Evolutionary conservation across 345 rosid genomes (phyloP).

Genomic region (Salix purpurea): DNA sequence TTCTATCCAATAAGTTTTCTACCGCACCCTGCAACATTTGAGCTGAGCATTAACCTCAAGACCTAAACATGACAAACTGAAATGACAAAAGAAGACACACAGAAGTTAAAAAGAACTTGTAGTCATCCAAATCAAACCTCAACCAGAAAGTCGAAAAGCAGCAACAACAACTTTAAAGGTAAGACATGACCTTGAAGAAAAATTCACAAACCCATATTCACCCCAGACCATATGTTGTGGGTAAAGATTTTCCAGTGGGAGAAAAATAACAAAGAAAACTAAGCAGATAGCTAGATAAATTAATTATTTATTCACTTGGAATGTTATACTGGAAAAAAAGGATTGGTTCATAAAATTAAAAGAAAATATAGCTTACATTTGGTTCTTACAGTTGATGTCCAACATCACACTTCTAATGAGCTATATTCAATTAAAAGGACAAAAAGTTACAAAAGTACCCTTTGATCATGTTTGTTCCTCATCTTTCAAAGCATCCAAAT

Average conservation of each 20-base stretch:
- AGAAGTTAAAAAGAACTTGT: neutral
- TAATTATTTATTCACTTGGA: neutral
- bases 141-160: neutral
- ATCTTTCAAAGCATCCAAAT: neutral
- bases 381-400: neutral
- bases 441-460: neutral
- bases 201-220: neutral
- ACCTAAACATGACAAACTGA: neutral
- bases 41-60: neutral
- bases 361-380: neutral
- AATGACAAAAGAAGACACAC: neutral
- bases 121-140: neutral
- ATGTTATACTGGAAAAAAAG: neutral
- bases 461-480: neutral
- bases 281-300: neutral
- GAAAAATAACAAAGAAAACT: neutral
- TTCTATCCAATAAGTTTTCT: constrained; percentile 83
- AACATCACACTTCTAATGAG: neutral
- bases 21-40: constrained; percentile 80
- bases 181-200: neutral
- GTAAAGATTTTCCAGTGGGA: neutral
- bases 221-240: neutral
- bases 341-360: neutral
- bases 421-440: neutral
- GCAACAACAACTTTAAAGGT: neutral